Base-by-base conservation (phyloP, 1,284 basidiomycete genomes). In the Phylloboletellus chloephorus region DNA sequence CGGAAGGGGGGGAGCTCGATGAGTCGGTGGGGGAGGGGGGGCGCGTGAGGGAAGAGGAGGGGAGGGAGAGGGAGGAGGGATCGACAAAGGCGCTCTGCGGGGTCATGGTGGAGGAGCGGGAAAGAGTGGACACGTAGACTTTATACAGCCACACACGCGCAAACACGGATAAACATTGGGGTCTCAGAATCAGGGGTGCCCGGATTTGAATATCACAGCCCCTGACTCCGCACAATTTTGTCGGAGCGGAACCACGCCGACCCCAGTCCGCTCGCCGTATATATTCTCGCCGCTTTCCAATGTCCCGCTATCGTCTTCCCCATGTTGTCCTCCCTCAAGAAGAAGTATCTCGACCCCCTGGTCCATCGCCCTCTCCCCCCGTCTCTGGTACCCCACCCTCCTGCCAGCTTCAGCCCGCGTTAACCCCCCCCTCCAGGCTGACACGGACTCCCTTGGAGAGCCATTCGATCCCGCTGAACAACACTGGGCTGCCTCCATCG, bases 51-150 rank as follows among this genome's bases (percentile, higher is more conserved):
- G 55, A 52, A 2, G 61, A 54, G 15, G 62, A 65, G 9, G 64
- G 64, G 31, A 68, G 60, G 23, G 68, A 64, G 43, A 69, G 62
- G 28, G 63, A 54, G 10, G 66, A 56, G 6, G 69, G 67, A 50
- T 71, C 61, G 43, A 71, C 61, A 33, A 63, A 67, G 30, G 47
- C 47, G 17, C 47, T 46, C n/a, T 50, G 58, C 36, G 47, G 50
- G 16, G 44, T 25, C 52, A 48, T 54, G 36, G 28, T 40, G 31
- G 17, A 11, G 11, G 17, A n/a, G 8, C 8, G 11, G 31, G 30
- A 37, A 33, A 21, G 32, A 31, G 13, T 21, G 7, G 42, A 56
- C 57, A 59, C 57, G 57, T 58, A 32, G 16, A 29, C 41, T 10
- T 40, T 48, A 61, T n/a, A n/a, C n/a, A n/a, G n/a, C n/a, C n/a